These are phyloP conservation scores for Citropsis articulata DNA, from an alignment of 345 rosid species.

Conservation along the genomic window DNA sequence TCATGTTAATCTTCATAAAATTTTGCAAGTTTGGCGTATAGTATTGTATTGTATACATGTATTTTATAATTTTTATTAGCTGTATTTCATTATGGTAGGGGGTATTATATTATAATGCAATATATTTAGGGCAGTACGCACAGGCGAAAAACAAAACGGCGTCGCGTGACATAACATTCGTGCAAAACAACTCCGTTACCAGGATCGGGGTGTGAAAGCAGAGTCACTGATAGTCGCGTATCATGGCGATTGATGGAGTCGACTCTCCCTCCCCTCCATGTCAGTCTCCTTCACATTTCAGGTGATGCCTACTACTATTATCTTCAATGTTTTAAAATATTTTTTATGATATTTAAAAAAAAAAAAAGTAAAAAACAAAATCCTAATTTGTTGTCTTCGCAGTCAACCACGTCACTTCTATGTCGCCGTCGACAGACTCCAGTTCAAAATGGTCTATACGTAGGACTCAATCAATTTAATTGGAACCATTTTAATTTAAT, in stretches of 20 bases:
- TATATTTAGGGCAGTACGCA: too few relatives aligned
- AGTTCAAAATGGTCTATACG: constrained; percentile 68
- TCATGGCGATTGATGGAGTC: constrained; percentile 11
- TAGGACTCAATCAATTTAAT: not conserved
- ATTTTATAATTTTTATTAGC: too few relatives aligned
- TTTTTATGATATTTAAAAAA: not conserved
- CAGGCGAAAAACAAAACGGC: not conserved
- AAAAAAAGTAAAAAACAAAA: not conserved
- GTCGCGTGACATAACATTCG: not conserved
- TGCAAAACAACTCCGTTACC: not conserved
- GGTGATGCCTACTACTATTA: not conserved
- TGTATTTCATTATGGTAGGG: too few relatives aligned
- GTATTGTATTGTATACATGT: too few relatives aligned
- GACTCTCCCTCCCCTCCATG: constrained; percentile 9
- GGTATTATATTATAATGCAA: too few relatives aligned
- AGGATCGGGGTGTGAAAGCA: not conserved
- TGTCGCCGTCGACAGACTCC: constrained; percentile 82
- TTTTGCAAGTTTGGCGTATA: too few relatives aligned
- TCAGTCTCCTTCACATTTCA: not conserved
- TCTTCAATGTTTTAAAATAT: not conserved
- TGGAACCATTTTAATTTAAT: not conserved
- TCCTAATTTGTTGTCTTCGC: constrained; percentile 4
- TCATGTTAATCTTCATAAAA: too few relatives aligned
- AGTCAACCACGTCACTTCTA: constrained; percentile 79
- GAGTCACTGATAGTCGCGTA: not conserved